A percentile compares a stretch with the other conserved stretches of the same genome.
Evolutionary conservation across 73 alveolate genomes (phyloP).

Genomic region (Urostyla sp.): DNA sequence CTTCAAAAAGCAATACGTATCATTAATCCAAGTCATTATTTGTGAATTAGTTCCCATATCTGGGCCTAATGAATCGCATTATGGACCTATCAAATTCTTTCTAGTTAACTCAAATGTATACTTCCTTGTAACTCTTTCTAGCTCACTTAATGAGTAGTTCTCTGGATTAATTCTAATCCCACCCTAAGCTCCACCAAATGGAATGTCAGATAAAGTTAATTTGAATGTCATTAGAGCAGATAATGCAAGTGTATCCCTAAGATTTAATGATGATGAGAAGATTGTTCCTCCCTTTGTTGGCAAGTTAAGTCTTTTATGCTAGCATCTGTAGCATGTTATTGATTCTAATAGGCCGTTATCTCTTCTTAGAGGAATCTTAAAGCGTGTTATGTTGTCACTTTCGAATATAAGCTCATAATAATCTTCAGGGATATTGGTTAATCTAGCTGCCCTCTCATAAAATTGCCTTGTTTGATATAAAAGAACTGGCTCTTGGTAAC

Average conservation of each 20-base stretch:
- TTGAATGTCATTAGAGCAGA: slow-evolving; percentile 87
- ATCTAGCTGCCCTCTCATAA: slow-evolving; percentile 79
- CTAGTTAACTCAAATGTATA: slow-evolving; percentile 86
- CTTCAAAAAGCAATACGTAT: slow-evolving; percentile 51
- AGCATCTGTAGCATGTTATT: slow-evolving; percentile 86
- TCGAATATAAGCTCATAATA: slow-evolving; percentile 62
- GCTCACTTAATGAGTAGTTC: slow-evolving; percentile 76
- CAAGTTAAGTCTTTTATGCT: slow-evolving; percentile 81
- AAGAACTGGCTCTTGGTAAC: slow-evolving; percentile 70
- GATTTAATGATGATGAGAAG: slow-evolving; percentile 74
- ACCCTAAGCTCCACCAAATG: slow-evolving; percentile 95
- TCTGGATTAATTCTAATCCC: slow-evolving; percentile 83
- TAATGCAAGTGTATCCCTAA: slow-evolving; percentile 85
- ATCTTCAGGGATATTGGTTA: slow-evolving; percentile 73
- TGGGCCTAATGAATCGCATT: slow-evolving; percentile 87
- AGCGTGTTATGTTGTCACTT: slow-evolving; percentile 57
- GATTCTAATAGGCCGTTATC: slow-evolving; percentile 77
- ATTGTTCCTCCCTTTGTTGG: slow-evolving; percentile 93
- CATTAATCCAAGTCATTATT: slow-evolving; percentile 79
- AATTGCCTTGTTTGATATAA: slow-evolving; percentile 72
- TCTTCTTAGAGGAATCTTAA: slow-evolving; percentile 78
- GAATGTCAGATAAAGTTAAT: slow-evolving; percentile 79
- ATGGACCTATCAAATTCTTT: slow-evolving; percentile 89
- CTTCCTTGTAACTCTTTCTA: slow-evolving; percentile 87
- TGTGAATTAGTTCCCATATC: slow-evolving; percentile 72